Evolutionary conservation across 768 basidiomycete genomes (phyloP), one percentile per base, ranked within the genome.

Genomic region (Cystofilobasidium macerans): DNA sequence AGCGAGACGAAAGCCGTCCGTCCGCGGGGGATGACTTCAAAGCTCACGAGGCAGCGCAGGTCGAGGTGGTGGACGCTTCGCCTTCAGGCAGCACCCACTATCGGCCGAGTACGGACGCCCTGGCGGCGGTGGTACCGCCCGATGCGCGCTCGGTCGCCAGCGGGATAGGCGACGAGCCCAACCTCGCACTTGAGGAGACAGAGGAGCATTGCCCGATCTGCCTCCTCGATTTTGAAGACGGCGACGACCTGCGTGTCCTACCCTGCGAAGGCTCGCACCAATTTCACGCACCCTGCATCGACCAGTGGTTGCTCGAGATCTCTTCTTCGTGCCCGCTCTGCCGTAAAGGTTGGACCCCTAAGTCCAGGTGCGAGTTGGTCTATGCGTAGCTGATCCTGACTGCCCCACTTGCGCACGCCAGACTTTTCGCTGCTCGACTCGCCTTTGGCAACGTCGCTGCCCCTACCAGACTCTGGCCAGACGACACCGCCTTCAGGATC

Each of bases 191-290:
- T 43, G 80, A 82, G 18, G 88, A 89, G 40, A 87, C 87, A 6
- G 82, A 83, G 43, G 87, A 91, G 75, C 89, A 86, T 16, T 97
- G 93, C 77, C 92, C 93, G 6, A 97, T 97, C 68, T 97, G 93
- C 75, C 86, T 97, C 67, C 81, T 89, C 53, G 91, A 94, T 71
- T 97, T 97, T 71, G 88, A 92, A 74, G 86, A 88, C 68, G 93
- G n/a, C 0, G 93, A 97, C 71, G 89, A 94, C 74, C 77, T 95
- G 18, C 85, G 93, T 28, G 81, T 94, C 45, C 77, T 97, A 57
- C 93, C 92, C 1, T 97, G 93, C 76, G 88, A 92, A 73, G 87
- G 87, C 54, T 85, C 88, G 69, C 93, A 97, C 73, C 81, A 82
- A 66, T 98, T 94, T 78, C 93, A 98, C 72, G 85, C 87, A 72